Base-by-base conservation (phyloP, 495 filamentous ascomycete genomes). In the Aspergillus nanangensis region DNA sequence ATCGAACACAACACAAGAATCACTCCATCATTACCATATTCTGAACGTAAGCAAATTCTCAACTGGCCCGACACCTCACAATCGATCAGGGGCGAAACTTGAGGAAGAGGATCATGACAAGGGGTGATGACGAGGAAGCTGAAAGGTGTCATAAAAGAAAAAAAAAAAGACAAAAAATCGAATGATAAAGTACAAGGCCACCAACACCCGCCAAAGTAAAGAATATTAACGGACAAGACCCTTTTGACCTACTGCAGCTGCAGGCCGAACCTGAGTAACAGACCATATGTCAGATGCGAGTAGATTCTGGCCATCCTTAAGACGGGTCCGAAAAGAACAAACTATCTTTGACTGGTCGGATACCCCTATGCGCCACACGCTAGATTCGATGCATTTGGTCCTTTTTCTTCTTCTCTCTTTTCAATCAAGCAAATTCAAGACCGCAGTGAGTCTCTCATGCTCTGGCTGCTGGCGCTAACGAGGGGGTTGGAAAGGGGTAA, bases 391-490 rank as follows among this genome's bases (percentile, higher is more conserved):
- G 33, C n/a, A 3, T 4, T 4, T 1, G 14, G 29, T 14, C 29
- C 29, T 1, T 11, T 4, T 4, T 4, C 29, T 14, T 14, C 29
- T 9, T 18, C 33, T 31, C 8, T 7, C 13, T 1, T 17, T 1
- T 3, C 33, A 36, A 14, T 5, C 33, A 39, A 24, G 18, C 20
- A 8, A 5, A 18, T 15, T 27, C 20, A 79, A 47, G 75, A 77
- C 50, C 80, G 81, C 51, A 87, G 71, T n/a, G 78, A 87, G 63
- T 97, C 92, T 54, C 88, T 78, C 78, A 86, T 91, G 70, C 92
- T 96, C 66, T 89, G 86, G 50, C 84, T 86, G 72, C 90, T 96
- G 19, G 92, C 90, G 64, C 90, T 95, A 71, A 93, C 87, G 2
- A 81, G 80, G 13, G 78, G 74, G 55, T 70, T 69, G 27, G 80